phyloP scores from a whole-genome alignment of 208 protist genomes.

The Crithidia mellificae region DNA sequence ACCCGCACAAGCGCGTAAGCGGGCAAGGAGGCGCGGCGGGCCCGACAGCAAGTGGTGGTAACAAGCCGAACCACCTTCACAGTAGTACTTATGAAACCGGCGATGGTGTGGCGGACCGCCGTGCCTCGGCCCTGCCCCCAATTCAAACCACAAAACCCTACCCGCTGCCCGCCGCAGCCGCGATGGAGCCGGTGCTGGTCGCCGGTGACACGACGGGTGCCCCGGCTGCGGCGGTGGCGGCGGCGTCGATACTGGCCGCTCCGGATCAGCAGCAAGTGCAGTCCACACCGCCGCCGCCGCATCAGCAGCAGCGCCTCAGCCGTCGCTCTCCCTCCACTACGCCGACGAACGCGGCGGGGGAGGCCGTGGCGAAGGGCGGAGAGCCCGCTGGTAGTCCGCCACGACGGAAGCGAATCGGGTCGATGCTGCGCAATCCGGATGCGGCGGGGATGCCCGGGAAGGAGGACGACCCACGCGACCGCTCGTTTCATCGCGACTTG shows the following conservation, averaged over 20 bases:
- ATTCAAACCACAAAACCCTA: not conserved
- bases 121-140: not conserved
- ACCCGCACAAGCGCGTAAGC: no score
- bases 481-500: slow-evolving; percentile 10
- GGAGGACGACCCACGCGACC: not conserved
- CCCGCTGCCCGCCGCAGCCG: no score
- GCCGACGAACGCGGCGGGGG: not conserved
- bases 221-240: not conserved
- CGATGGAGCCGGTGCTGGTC: not conserved
- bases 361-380: not conserved
- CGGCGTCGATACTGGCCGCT: not conserved
- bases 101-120: no score
- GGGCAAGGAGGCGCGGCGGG: no score
- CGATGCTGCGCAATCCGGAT: slow-evolving; percentile 13
- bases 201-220: not conserved
- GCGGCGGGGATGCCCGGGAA: not conserved
- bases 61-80: no score
- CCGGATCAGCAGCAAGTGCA: not conserved
- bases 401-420: slow-evolving; percentile 10
- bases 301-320: slow-evolving; percentile 9
- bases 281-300: no score
- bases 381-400: not conserved
- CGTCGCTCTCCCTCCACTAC: not conserved
- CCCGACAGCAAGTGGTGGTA: no score
- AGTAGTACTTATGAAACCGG: no score